Base-by-base conservation (phyloP, 169 alveolate genomes). In the Cryptosporidium felis region DNA sequence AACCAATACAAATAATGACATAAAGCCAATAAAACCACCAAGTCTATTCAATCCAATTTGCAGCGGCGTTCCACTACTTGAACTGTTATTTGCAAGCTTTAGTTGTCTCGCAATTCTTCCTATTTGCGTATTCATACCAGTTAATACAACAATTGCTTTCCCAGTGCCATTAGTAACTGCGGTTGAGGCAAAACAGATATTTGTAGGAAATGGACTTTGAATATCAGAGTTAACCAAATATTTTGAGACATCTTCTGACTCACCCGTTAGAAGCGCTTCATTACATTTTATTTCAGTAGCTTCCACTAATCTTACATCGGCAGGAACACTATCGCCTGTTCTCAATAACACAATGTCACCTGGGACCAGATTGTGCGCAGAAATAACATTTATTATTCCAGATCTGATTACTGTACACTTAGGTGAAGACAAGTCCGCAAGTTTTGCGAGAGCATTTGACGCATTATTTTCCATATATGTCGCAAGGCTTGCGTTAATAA, bases 261-360 rank as follows among this genome's bases (percentile, higher is more conserved):
- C 97, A 44, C 99, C 99, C 3, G 99, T 96, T 14, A 97, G 93
- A 62, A 97, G 91, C 28, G 98, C 94, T 89, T 97, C 98, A 90
- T 95, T 95, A 23, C 97, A 94, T 80, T 94, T 93, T 59, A 97
- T 89, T 82, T 96, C 99, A 30, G 81, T 91, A 10, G 93, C 93
- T 63, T 96, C 98, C 8, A 94, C 65, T 46, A 96, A 56, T 47
- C 98, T 92, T 80, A 95, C 88, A 90, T 97, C 99, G 3, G 99
- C 99, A 10, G 98, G 96, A 12, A 96, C 95, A 18, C 93, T 93
- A 80, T 96, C 98, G 6, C 99, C 99, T 1, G 95, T 94, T 44
- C 88, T 90, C 45, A 97, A 90, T 16, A 94, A 60, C 26, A 97
- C 96, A 32, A 96, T 82, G 85, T 96, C 98, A 5, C 98, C 99